These are phyloP conservation scores for Tulasnella sp. DNA, from an alignment of 768 basidiomycete genomes.

Conservation along the genomic window DNA sequence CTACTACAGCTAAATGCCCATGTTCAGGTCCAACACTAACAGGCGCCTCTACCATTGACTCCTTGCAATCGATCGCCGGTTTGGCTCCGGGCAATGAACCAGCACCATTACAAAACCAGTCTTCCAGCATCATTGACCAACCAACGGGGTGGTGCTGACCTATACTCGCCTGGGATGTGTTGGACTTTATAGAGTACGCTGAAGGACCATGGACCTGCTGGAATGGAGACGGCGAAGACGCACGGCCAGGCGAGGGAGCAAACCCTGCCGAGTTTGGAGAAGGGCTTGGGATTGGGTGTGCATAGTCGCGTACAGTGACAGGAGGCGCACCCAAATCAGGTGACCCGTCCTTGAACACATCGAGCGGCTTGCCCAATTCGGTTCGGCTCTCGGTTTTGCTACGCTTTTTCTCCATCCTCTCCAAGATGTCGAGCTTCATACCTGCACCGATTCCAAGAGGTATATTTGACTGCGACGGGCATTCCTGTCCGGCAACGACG, in stretches of 20 bases:
- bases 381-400: conserved; percentile 5
- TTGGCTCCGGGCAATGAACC: conserved; percentile 21
- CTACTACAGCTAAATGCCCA: not conserved
- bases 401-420: conserved; percentile 10
- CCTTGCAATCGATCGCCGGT: conserved; percentile 15
- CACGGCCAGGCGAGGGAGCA: not conserved
- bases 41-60: not conserved
- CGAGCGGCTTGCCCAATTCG: not conserved
- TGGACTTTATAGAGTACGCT: conserved; percentile 7
- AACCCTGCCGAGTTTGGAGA: not conserved
- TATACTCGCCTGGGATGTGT: conserved; percentile 17
- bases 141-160: conserved; percentile 21
- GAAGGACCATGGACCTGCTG: conserved; percentile 6
- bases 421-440: conserved; percentile 14
- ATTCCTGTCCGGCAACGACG: conserved; percentile 18
- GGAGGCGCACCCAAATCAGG: not conserved
- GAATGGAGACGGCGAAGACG: not conserved
- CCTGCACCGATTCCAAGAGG: conserved; percentile 16
- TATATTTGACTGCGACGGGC: conserved; percentile 16
- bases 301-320: not conserved
- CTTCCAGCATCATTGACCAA: conserved; percentile 16
- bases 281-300: not conserved
- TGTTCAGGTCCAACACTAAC: not conserved
- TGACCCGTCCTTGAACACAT: not conserved
- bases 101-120: conserved; percentile 33